Conservation (phyloP, 345 rosid species). For the Linum trigynum region DNA sequence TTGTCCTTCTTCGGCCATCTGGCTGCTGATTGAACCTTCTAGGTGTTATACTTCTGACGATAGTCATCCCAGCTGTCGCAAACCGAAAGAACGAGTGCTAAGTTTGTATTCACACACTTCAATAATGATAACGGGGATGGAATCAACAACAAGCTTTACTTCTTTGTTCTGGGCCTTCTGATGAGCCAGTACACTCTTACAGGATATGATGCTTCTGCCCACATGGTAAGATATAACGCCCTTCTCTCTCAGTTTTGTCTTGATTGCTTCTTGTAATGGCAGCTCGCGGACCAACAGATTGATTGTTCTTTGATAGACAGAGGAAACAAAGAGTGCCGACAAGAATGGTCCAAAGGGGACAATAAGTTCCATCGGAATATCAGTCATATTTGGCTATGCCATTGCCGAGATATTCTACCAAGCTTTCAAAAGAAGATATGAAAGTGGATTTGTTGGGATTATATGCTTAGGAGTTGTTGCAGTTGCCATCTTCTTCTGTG, state of each 20-base stretch:
- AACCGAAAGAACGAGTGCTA: slow-evolving; percentile 65
- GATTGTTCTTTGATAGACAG: slow-evolving; percentile 45
- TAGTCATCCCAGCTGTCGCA: slow-evolving; percentile 72
- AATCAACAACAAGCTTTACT: slow-evolving; percentile 51
- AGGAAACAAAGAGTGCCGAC: slow-evolving; percentile 85
- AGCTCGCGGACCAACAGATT: neutral
- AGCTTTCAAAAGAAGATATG: slow-evolving; percentile 80
- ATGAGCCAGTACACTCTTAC: slow-evolving; percentile 93
- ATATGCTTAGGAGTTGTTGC: slow-evolving; percentile 77
- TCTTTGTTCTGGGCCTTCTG: slow-evolving; percentile 78
- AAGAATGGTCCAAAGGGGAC: slow-evolving; percentile 83
- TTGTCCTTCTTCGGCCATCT: slow-evolving; percentile 80
- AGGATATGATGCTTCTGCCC: slow-evolving; percentile 95
- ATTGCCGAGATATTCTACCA: slow-evolving; percentile 78
- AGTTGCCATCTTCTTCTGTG: slow-evolving; percentile 92
- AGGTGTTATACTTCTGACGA: slow-evolving; percentile 76
- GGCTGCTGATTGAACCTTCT: slow-evolving; percentile 86
- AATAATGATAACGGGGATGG: slow-evolving; percentile 71
- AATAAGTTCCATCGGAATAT: slow-evolving; percentile 77
- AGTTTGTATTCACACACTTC: slow-evolving; percentile 83
- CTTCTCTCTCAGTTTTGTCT: neutral
- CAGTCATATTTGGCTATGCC: slow-evolving; percentile 82
- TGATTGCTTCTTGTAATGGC: neutral
- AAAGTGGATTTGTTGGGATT: slow-evolving; percentile 80
- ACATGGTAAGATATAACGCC: slow-evolving; percentile 51